A percentile compares a stretch with the other conserved stretches of the same genome.
Evolutionary conservation across 164 flowering plant species (phyloP).

Genomic region (Macadamia integrifolia): DNA sequence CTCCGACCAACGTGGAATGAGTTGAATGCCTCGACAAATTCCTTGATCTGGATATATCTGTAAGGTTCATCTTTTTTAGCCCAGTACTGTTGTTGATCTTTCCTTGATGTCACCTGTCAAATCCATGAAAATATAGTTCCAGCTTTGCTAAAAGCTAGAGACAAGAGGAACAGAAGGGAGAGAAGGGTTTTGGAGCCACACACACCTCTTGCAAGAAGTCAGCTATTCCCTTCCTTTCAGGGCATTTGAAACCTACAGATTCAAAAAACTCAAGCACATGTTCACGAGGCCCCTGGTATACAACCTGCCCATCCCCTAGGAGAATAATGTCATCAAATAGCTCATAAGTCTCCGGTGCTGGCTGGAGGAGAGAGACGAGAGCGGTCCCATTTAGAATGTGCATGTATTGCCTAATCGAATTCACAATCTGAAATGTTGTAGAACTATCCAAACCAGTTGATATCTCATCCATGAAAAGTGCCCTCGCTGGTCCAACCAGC

Average conservation of each 20-base stretch:
- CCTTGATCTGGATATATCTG: conserved; percentile 19
- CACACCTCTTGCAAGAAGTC: conserved; percentile 18
- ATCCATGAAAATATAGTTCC: not conserved
- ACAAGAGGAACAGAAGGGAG: not conserved
- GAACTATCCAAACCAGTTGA: conserved; percentile 10
- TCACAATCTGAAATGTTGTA: conserved; percentile 16
- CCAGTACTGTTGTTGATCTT: conserved; percentile 18
- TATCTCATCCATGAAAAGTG: conserved; percentile 10
- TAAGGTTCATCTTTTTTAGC: conserved; percentile 20
- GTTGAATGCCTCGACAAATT: conserved; percentile 25
- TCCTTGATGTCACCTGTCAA: no score
- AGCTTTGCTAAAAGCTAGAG: not conserved
- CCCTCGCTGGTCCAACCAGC: no score
- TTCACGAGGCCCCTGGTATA: conserved; percentile 27
- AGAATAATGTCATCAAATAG: conserved; percentile 38
- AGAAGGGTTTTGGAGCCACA: not conserved
- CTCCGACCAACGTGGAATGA: conserved; percentile 9
- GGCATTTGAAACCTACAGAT: no score
- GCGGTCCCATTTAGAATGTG: conserved; percentile 18
- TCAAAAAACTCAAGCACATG: not conserved
- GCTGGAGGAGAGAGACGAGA: conserved; percentile 33
- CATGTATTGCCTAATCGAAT: conserved; percentile 9
- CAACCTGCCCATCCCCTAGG: conserved; percentile 32
- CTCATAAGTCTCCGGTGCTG: conserved; percentile 35
- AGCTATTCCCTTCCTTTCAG: no score